These are phyloP conservation scores for Fusarium sp. DNA, from an alignment of 2,329 filamentous ascomycete genomes.

Conservation along the genomic window DNA sequence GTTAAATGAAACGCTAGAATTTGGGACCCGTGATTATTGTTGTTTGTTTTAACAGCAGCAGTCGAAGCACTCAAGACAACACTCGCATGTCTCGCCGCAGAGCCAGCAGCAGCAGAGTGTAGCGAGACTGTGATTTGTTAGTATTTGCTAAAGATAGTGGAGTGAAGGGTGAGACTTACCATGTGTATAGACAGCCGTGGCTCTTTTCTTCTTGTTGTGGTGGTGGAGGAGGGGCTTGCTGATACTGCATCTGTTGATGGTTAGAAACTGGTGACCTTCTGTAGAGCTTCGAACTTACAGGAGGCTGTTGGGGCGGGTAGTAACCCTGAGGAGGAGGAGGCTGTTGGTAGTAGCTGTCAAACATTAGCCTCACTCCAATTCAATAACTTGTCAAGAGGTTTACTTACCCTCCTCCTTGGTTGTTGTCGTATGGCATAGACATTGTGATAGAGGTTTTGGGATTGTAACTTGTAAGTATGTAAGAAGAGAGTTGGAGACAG, in stretches of 20 bases:
- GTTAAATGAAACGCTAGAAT: slow-evolving; percentile 12
- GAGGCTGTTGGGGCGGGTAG: slow-evolving; percentile 1
- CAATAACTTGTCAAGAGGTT: neutral
- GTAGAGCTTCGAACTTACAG: slow-evolving; percentile 28
- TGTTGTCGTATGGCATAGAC: slow-evolving; percentile 35
- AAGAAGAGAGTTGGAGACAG: neutral
- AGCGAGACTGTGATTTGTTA: slow-evolving; percentile 49
- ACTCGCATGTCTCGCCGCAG: slow-evolving; percentile 59
- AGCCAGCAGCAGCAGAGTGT: slow-evolving; percentile 60
- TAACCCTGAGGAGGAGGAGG: slow-evolving; percentile 11
- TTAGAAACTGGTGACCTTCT: slow-evolving; percentile 4
- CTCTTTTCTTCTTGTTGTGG: slow-evolving; percentile 53
- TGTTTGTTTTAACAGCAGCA: slow-evolving; percentile 58
- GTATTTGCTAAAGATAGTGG: accelerated
- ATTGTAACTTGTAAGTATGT: neutral
- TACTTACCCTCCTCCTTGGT: slow-evolving; percentile 28
- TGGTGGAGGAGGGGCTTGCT: slow-evolving; percentile 51
- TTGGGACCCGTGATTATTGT: neutral
- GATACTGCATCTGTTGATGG: slow-evolving; percentile 50
- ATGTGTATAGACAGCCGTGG: slow-evolving; percentile 57
- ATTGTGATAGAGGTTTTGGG: slow-evolving; percentile 12
- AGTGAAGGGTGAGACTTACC: slow-evolving; percentile 43
- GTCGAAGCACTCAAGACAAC: slow-evolving; percentile 57
- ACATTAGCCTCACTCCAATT: neutral
- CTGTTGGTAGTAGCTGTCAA: slow-evolving; percentile 34